phyloP scores from a whole-genome alignment of 768 basidiomycete species.

The Boletus tomentosulus region DNA sequence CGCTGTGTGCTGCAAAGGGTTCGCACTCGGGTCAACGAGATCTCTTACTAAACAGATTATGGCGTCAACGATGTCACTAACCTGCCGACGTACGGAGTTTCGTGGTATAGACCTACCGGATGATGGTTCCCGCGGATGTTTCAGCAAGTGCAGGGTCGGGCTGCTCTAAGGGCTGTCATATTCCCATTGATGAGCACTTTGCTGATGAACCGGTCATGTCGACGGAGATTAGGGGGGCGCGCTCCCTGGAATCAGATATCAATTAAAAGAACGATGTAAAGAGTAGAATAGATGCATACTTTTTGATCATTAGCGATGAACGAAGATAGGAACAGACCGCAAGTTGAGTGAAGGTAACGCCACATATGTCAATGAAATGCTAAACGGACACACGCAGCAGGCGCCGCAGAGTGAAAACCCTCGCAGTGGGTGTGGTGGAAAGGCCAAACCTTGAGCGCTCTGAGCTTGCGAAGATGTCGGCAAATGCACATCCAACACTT shows the following conservation, averaged over 20 bases:
- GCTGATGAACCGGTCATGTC: neutral
- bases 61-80: slow-evolving; percentile 5
- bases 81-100: slow-evolving; percentile 1
- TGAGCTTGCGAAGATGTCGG: slow-evolving; percentile 1
- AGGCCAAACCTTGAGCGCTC: slow-evolving; percentile 10
- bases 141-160: neutral
- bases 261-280: slow-evolving; percentile 16
- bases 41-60: neutral
- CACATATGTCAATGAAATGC: slow-evolving; percentile 12
- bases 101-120: neutral
- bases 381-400: slow-evolving; percentile 1
- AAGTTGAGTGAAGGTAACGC: slow-evolving; percentile 6
- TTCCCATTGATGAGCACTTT: neutral
- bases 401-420: slow-evolving; percentile 4
- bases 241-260: slow-evolving; percentile 3
- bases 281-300: slow-evolving; percentile 9
- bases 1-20: slow-evolving; percentile 5
- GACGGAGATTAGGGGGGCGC: slow-evolving; percentile 22
- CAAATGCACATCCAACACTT: neutral
- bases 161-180: neutral
- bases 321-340: slow-evolving; percentile 4
- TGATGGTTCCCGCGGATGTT: neutral
- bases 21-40: neutral
- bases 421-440: neutral
- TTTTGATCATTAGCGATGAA: slow-evolving; percentile 3